Evolutionary conservation across 2,329 filamentous ascomycete species (phyloP), one percentile per base, ranked within the genome.

Genomic region (Trichothecium sympodiale): DNA sequence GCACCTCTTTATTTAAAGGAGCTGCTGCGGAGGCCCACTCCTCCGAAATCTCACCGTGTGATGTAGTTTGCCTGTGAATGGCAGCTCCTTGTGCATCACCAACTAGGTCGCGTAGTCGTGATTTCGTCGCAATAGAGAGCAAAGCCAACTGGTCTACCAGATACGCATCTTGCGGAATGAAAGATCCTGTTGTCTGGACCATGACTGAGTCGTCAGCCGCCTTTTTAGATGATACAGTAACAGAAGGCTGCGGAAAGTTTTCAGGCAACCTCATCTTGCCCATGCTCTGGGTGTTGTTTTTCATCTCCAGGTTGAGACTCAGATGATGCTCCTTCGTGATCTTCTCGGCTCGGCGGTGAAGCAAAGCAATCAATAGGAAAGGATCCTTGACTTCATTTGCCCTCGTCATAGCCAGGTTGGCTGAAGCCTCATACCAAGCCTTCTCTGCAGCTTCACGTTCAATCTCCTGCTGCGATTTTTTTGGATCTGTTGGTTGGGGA

Each of bases 71-170:
- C 36, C 89, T 76, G 40, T 75, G 82, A 40, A 70, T 69, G 3
- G 85, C 74, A 31, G 94, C 60, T 8, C 70, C 69, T 37, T 78
- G 74, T 9, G 85, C 78, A 47, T 94, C 87, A 50, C 88, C 82
- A 4, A 95, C 52, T 20, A 95, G 60, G 10, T 77, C 74, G 36
- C 83, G 71, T 27, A 95, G 48, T 18, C 86, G 74, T 46, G 93
- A 82, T 52, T 89, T 85, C 8, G 85, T 79, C 14, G 84, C 83
- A 38, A 95, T 71, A 5, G 86, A 91, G 39, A 95, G 55, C 13
- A 95, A 66, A 17, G 84, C 82, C 31, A 95, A 61, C 45, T 95
- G 83, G 41, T 94, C 87, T 12, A 83, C 80, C 25, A 94, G 64
- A 36, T 74, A 77, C 2, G 83, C 76, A 30, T 87, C 82, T 26